A percentile compares a stretch with the other conserved stretches of the same genome.
Conservation (phyloP, 306 rosid species). For the Morella rubra region DNA sequence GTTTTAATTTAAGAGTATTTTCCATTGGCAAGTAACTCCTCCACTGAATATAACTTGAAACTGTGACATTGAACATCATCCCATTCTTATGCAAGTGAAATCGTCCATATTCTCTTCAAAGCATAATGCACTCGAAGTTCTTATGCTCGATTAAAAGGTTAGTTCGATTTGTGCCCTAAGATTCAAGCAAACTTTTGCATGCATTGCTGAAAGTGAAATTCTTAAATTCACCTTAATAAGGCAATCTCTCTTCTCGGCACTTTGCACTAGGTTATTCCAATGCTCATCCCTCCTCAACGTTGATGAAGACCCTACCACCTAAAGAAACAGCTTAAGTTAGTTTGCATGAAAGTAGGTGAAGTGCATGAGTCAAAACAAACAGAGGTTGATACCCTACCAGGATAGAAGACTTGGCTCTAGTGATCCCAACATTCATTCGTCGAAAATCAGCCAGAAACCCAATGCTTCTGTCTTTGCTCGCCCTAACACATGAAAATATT, state of each 20-base stretch:
- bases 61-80: too few relatives aligned
- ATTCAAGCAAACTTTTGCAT: conserved; percentile 2
- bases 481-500: conserved; percentile 92
- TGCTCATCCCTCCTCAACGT: conserved; percentile 62
- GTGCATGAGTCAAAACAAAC: conserved; percentile 10
- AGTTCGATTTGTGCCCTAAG: background rate
- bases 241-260: conserved; percentile 65
- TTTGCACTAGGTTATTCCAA: conserved; percentile 84
- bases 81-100: too few relatives aligned
- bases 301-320: conserved; percentile 96
- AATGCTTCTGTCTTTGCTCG: conserved; percentile 62
- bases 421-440: conserved; percentile 92
- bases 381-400: conserved; percentile 54
- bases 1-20: too few relatives aligned
- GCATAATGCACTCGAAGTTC: background rate
- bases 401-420: conserved; percentile 90
- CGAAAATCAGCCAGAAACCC: conserved; percentile 81
- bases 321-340: conserved; percentile 15
- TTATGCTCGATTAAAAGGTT: background rate
- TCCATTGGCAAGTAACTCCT: too few relatives aligned
- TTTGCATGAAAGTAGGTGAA: conserved; percentile 8
- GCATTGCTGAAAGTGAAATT: conserved; percentile 14
- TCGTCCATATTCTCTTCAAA: too few relatives aligned
- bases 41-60: too few relatives aligned
- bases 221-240: conserved; percentile 53